Base-by-base conservation (phyloP, 1,284 basidiomycete genomes). In the Tilletia setariae region DNA sequence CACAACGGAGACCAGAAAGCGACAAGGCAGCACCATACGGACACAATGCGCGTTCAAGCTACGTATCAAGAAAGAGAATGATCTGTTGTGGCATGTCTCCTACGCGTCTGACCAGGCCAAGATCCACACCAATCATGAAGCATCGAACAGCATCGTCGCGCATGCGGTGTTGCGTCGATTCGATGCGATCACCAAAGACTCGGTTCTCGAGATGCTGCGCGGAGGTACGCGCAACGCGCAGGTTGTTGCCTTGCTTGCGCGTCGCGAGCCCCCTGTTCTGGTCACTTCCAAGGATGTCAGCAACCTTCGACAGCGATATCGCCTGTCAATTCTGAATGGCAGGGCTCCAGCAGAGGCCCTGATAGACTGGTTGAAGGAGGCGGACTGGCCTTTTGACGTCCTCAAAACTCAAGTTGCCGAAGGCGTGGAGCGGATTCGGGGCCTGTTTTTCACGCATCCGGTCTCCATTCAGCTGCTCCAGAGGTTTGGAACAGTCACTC, bases 251-350 rank as follows among this genome's bases (percentile, higher is more conserved):
- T 28, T 56, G 19, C 53, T 56, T 15, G n/a, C 53, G 6, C 53
- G 23, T 13, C 53, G 53, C 13, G 21, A 56, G 23, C 53, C 53
- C 11, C 53, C 53, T 49, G 19, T 56, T 11, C 23, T 56, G 21
- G 53, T 56, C 53, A 56, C 53, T 11, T 56, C 53, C n/a, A 56
- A 56, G 23, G 53, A 56, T 30, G 23, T 49, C 47, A 23, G 19
- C 8, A 49, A 56, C 19, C 25, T 56, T 21, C 15, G 15, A 15
- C 53, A 30, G 32, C 25, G 25, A 11, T 25, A 56, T 23, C 53
- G 53, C 23, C 53, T 15, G 15, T 21, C 15, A 15, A 23, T 51
- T 9, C 21, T 51, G 49, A 7, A 51, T 7, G 49, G 49, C 7
- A 13, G 49, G 7, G 8, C 49, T 51, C 49, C 49, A 21, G 21